Base-by-base conservation (phyloP, 1,284 basidiomycete species). In the Sanghuangporus sanghuang region DNA sequence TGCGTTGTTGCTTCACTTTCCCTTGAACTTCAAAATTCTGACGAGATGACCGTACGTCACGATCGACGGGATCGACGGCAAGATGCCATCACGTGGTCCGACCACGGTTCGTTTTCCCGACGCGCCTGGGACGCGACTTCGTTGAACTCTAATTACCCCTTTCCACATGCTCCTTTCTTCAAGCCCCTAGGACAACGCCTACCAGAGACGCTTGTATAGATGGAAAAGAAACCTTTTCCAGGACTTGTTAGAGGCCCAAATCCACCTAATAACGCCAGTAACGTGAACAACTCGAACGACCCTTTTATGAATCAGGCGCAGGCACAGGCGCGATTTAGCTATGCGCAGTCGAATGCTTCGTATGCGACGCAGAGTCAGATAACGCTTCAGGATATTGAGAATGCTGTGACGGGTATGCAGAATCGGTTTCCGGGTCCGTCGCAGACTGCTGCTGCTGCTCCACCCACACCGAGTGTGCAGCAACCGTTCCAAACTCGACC, bases 341-440 rank as follows among this genome's bases (percentile, higher is more conserved):
- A 59, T 49, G 42, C 64, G 36, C 52, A 56, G 1, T 55, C 57
- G 27, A 42, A 53, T 18, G 53, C 62, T 12, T 32, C 62, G 42
- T 48, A 62, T 9, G 23, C n/a, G 16, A 35, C 56, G 23, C 53
- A 32, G 12, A 39, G 44, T 36, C 64, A 60, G n/a, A 56, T 66
- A 16, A 60, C 61, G 3, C 63, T 63, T 52, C 61, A 66, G 18
- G 65, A 61, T 38, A 63, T 66, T 27, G 53, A 66, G 18, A 56
- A 63, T 8, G 62, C 62, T 32, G 59, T 66, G 3, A 14, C 50
- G 32, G 49, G 49, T 27, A 64, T 66, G 57, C 46, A 60, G 46
- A 35, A 56, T 32, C 57, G 50, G 12, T 49, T 50, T 55, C 35
- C 63, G 36, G 23, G 21, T 48, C 21, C 50, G 27, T 38, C 38